Base-by-base conservation (phyloP, 352 stramenopile genomes). In the Pythium sp. region DNA sequence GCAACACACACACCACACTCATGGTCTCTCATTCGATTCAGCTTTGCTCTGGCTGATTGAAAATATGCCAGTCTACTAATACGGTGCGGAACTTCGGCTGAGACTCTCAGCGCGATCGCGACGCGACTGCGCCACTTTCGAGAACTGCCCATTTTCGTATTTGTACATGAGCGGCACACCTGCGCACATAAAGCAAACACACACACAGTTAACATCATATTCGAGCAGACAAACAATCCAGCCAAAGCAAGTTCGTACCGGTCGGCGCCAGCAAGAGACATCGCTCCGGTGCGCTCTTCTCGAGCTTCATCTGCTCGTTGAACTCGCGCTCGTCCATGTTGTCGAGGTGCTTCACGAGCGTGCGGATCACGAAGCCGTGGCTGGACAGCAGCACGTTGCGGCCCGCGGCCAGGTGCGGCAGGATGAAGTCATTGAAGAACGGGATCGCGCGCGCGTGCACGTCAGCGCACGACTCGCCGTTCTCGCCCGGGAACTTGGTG, bases 91-190 rank as follows among this genome's bases (percentile, higher is more conserved):
- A 64, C 82, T 91, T 66, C 85, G 72, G 51, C 78, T 91, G 60
- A 93, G 74, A 57, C 85, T 93, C 71, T 91, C 84, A 20, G 86
- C 82, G 30, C 86, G 84, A 51, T 92, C 86, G 43, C 84, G 84
- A 67, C 77, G 81, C 34, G 84, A 87, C 70, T 91, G 84, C 22
- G 84, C 79, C 14, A 92, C 78, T 69, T 92, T 92, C 54, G 66
- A 67, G 63, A 93, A 92, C 54, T 79, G 76, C n/a, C 81, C 82
- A 22, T 90, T 82, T 14, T 87, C 72, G 66, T 90, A 94, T 73
- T 84, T 87, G 71, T 94, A 94, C 80, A 94, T 92, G 62, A 94
- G 71, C 47, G 86, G 86, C 67, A 94, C 84, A 22, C 86, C 86
- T 92, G 56, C 64, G 41, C 11, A 28, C 41, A 18, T 0, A 49